These are phyloP conservation scores for Ophiostoma sp. DNA, from an alignment of 2,329 filamentous ascomycete genomes.

Conservation along the genomic window DNA sequence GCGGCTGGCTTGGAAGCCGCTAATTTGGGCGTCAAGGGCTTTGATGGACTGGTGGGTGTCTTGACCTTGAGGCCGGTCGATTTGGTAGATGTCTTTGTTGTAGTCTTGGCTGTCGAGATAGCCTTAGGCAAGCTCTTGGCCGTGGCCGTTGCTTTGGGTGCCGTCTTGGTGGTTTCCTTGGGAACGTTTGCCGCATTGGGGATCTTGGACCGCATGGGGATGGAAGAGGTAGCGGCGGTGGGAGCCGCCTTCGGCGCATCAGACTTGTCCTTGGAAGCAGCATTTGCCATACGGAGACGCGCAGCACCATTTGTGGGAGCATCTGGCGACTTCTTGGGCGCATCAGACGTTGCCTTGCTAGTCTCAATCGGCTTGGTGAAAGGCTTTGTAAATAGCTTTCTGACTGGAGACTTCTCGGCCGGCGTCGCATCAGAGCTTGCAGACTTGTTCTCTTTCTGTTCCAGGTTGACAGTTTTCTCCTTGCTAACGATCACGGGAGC, in stretches of 20 bases:
- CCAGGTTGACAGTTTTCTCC: background rate
- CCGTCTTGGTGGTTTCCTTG: slow-evolving; percentile 17
- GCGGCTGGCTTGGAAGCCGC: slow-evolving; percentile 32
- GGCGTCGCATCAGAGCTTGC: background rate
- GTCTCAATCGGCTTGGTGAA: background rate
- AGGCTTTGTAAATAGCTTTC: slow-evolving; percentile 13
- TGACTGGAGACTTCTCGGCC: slow-evolving; percentile 2
- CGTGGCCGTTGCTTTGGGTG: background rate
- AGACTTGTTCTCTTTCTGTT: slow-evolving; percentile 9
- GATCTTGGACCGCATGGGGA: slow-evolving; percentile 11
- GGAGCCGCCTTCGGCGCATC: slow-evolving; percentile 4
- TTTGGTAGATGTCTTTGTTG: slow-evolving; percentile 33
- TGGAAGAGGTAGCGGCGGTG: background rate
- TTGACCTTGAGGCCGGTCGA: slow-evolving; percentile 36
- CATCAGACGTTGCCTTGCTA: slow-evolving; percentile 1
- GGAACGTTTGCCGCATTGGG: background rate
- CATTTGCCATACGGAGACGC: background rate
- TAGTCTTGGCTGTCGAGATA: slow-evolving; percentile 33
- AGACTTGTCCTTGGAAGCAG: background rate
- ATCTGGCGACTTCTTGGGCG: slow-evolving; percentile 16
- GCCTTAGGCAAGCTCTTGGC: slow-evolving; percentile 30
- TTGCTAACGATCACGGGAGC: background rate
- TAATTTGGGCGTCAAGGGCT: slow-evolving; percentile 30
- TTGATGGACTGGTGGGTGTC: slow-evolving; percentile 36
- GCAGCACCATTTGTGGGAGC: background rate